phyloP scores from a whole-genome alignment of 148 eudicot species.

The Nyssa sinensis region DNA sequence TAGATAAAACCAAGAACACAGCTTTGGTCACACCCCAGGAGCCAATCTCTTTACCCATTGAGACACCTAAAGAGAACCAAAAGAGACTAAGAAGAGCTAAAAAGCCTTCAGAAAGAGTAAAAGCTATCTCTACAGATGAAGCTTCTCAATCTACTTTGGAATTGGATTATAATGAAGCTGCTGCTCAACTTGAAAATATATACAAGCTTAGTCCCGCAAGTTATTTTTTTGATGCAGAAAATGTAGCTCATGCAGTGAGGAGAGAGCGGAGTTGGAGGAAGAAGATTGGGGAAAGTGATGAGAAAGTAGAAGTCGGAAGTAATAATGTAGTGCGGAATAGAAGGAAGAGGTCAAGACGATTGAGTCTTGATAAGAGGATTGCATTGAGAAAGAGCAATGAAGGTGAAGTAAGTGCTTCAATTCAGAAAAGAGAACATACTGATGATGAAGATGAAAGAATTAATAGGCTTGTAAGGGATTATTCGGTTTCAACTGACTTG shows the following conservation, averaged over 20 bases:
- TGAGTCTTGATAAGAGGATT: constrained; percentile 76
- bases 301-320: constrained; percentile 26
- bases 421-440: constrained; percentile 26
- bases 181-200: constrained; percentile 75
- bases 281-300: constrained; percentile 31
- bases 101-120: constrained; percentile 47
- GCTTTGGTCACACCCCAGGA: constrained; percentile 54
- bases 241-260: constrained; percentile 28
- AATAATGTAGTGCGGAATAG: constrained; percentile 54
- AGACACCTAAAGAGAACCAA: constrained; percentile 47
- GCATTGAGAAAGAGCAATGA: constrained; percentile 61
- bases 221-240: constrained; percentile 33
- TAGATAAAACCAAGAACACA: constrained; percentile 44
- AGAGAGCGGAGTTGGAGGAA: constrained; percentile 39
- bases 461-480: constrained; percentile 66
- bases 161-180: constrained; percentile 83
- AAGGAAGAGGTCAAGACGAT: constrained; percentile 43
- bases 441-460: constrained; percentile 54
- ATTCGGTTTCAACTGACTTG: constrained; percentile 69
- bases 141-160: constrained; percentile 45
- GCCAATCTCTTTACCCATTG: constrained; percentile 41
- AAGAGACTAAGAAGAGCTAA: constrained; percentile 50
- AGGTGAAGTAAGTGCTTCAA: constrained; percentile 25
- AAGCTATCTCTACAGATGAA: constrained; percentile 46
- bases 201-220: constrained; percentile 62